phyloP scores from a whole-genome alignment of 768 basidiomycete species.

The Mycena leptocephala region DNA sequence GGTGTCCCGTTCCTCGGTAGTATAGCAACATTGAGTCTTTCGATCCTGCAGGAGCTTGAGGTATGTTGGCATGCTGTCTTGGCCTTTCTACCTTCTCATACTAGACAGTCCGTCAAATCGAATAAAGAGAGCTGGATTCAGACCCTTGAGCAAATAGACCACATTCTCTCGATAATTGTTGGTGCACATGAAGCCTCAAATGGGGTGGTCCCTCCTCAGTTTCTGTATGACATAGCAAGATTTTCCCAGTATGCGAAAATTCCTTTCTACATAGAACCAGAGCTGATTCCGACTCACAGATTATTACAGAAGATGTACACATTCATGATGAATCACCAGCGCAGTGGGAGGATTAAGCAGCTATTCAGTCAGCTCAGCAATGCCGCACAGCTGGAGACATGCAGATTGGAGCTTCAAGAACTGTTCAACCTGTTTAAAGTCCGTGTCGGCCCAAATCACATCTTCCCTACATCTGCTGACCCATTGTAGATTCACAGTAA shows the following conservation, averaged over 20 bases:
- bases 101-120: background rate
- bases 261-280: background rate
- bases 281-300: background rate
- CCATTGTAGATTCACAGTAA: background rate
- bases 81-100: background rate
- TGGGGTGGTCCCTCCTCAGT: background rate
- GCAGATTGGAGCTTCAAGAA: background rate
- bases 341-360: background rate
- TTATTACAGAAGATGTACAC: background rate
- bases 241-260: background rate
- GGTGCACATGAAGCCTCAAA: background rate
- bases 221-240: background rate
- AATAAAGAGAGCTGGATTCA: background rate
- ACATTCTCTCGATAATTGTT: background rate
- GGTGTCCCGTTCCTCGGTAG: no score
- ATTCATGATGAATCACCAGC: background rate
- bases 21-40: background rate
- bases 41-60: background rate
- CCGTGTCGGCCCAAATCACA: no score
- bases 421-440: background rate
- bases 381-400: background rate
- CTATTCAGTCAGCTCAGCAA: background rate
- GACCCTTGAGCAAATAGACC: background rate
- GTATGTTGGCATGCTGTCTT: background rate
- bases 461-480: no score